phyloP scores from a whole-genome alignment of 768 basidiomycete species.

The Auriculariales sp. region DNA sequence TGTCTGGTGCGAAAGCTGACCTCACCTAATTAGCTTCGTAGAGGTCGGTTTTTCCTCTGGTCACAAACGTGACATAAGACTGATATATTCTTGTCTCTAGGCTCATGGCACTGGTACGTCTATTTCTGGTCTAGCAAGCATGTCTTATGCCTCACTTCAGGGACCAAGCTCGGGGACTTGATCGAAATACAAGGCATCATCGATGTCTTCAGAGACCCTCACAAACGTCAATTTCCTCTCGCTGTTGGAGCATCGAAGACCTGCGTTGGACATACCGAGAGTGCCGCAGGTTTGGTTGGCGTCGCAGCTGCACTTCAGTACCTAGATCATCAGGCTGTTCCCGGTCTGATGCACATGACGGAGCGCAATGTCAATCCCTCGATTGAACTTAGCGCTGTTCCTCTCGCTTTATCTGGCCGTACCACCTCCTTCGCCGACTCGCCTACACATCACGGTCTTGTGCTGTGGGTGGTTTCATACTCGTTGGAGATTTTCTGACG shows the following conservation, averaged over 20 bases:
- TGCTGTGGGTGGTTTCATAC: too few species aligned
- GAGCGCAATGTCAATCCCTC: slow-evolving; percentile 19
- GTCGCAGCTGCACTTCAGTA: slow-evolving; percentile 17
- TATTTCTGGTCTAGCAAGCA: too few species aligned
- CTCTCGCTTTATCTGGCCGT: slow-evolving; percentile 17
- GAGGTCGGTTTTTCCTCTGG: too few species aligned
- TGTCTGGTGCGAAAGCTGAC: too few species aligned
- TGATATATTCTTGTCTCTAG: too few species aligned
- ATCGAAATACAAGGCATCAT: slow-evolving; percentile 24
- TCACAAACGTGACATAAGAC: too few species aligned
- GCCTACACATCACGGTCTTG: too few species aligned
- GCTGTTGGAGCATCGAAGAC: slow-evolving; percentile 21
- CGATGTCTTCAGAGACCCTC: slow-evolving; percentile 19
- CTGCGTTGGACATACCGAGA: slow-evolving; percentile 21
- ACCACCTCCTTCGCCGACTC: slow-evolving; percentile 10
- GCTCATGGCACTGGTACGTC: too few species aligned
- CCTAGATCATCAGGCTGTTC: slow-evolving; percentile 15
- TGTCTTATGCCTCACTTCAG: too few species aligned
- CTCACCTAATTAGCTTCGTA: too few species aligned
- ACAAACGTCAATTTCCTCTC: slow-evolving; percentile 16
- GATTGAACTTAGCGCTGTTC: slow-evolving; percentile 19
- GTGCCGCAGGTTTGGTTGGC: slow-evolving; percentile 19
- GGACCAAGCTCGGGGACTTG: slow-evolving; percentile 21
- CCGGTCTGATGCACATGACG: slow-evolving; percentile 19
- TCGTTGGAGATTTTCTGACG: too few species aligned